A percentile compares a stretch with the other conserved stretches of the same genome.
Conservation (phyloP, 768 basidiomycete species). For the Sporobolomyces phaffii region DNA sequence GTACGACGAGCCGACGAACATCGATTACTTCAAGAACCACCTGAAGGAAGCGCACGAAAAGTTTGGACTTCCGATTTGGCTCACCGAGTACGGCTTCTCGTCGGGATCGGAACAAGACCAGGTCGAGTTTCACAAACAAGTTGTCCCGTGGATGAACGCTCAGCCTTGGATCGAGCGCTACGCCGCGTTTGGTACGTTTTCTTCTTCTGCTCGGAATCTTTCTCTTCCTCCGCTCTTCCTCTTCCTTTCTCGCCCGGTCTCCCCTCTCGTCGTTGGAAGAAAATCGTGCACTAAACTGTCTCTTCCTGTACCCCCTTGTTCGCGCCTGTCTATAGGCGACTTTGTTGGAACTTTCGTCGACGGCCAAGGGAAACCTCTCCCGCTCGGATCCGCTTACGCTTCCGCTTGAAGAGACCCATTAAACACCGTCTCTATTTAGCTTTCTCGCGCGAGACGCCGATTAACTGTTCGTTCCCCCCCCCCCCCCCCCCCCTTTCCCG, state of each 20-base stretch:
- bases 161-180: conserved; percentile 7
- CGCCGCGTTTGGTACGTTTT: conserved; percentile 1
- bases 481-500: too few species aligned
- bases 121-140: not conserved
- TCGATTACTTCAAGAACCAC: conserved; percentile 10
- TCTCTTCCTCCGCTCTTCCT: not conserved
- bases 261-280: too few species aligned
- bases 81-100: conserved; percentile 6
- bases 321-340: conserved; percentile 4
- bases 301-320: too few species aligned
- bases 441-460: too few species aligned
- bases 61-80: conserved; percentile 5
- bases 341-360: not conserved
- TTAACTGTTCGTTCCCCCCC: too few species aligned
- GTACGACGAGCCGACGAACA: conserved; percentile 2
- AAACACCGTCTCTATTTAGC: not conserved
- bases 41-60: not conserved
- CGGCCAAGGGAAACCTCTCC: not conserved
- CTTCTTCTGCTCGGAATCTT: not conserved
- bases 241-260: too few species aligned
- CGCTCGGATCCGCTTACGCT: not conserved
- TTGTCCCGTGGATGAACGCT: conserved; percentile 5
- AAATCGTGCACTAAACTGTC: too few species aligned
- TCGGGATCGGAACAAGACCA: not conserved
- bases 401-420: not conserved